These are phyloP conservation scores for Verticillium zaregamsianum DNA, from an alignment of 2,329 filamentous ascomycete genomes.

Conservation along the genomic window DNA sequence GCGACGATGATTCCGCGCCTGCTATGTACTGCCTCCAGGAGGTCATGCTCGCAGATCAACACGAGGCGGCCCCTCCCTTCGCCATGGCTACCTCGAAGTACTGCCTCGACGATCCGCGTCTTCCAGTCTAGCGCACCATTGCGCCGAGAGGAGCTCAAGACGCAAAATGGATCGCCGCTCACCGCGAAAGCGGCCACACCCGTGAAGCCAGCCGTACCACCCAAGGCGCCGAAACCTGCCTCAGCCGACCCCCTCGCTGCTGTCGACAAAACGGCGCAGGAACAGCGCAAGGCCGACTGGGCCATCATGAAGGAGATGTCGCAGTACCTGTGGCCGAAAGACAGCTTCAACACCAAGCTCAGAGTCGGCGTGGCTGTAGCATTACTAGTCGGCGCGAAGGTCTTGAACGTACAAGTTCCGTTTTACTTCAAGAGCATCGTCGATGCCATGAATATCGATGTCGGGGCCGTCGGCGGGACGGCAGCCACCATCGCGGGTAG, in stretches of 20 bases:
- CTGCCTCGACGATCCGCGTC: conserved; percentile 9
- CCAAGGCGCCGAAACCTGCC: conserved; percentile 9
- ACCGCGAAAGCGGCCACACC: neutral
- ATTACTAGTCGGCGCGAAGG: conserved; percentile 83
- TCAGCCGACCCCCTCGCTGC: conserved; percentile 53
- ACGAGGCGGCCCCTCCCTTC: neutral
- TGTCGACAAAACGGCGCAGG: conserved; percentile 67
- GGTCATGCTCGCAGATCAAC: neutral
- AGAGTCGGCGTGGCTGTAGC: conserved; percentile 82
- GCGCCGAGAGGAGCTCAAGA: conserved; percentile 5
- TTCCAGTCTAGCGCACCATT: conserved; percentile 11
- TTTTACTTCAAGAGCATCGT: conserved; percentile 99
- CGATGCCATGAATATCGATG: conserved; percentile 95
- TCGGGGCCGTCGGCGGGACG: conserved; percentile 80
- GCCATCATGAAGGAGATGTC: conserved; percentile 98
- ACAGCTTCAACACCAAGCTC: conserved; percentile 75
- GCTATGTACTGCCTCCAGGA: neutral
- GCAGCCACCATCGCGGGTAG: conserved; percentile 84
- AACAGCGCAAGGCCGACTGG: conserved; percentile 96
- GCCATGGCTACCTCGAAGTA: conserved; percentile 12
- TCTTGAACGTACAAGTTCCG: conserved; percentile 94
- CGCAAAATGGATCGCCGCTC: neutral
- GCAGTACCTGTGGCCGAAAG: conserved; percentile 92
- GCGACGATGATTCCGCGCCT: conserved; percentile 1
- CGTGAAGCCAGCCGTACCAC: neutral